phyloP scores from a whole-genome alignment of 129 eudicot species.

The Chrysanthemum makinoi region DNA sequence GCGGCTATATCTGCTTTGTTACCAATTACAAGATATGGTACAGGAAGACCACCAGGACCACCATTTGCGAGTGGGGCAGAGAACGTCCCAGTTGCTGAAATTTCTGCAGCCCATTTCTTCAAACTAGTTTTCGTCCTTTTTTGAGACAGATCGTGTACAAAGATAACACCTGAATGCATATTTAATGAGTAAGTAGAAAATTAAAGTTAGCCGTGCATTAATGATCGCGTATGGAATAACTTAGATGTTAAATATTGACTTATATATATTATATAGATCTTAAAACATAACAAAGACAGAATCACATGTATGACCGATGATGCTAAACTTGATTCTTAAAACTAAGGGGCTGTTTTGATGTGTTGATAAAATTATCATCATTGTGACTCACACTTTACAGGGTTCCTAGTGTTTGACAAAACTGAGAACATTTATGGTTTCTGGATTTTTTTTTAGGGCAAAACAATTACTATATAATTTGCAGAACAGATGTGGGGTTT shows the following conservation, averaged over 20 bases:
- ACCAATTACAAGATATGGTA: slow-evolving; percentile 84
- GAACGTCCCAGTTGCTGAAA: slow-evolving; percentile 78
- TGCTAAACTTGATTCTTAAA: no score
- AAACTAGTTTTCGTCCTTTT: slow-evolving; percentile 89
- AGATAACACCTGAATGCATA: slow-evolving; percentile 67
- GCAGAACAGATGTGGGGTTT: background rate
- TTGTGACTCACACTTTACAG: background rate
- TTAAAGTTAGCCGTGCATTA: slow-evolving; percentile 7
- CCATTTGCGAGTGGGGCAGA: slow-evolving; percentile 87
- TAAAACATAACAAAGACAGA: background rate
- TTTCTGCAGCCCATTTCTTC: slow-evolving; percentile 93
- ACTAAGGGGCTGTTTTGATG: background rate
- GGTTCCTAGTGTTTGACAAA: background rate
- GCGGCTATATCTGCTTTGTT: slow-evolving; percentile 96
- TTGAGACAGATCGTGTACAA: slow-evolving; percentile 94
- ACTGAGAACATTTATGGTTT: background rate
- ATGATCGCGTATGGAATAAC: slow-evolving; percentile 5
- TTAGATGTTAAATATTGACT: background rate
- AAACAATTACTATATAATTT: background rate
- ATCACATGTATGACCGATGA: background rate
- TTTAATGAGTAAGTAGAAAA: slow-evolving; percentile 11
- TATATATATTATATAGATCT: background rate
- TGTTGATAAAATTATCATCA: slow-evolving; percentile 1
- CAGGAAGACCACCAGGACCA: slow-evolving; percentile 97
- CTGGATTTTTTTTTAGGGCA: background rate